Evolutionary conservation across 306 rosid species (phyloP), one percentile per base, ranked within the genome.

Genomic region (Oxytropis ochrocephala): DNA sequence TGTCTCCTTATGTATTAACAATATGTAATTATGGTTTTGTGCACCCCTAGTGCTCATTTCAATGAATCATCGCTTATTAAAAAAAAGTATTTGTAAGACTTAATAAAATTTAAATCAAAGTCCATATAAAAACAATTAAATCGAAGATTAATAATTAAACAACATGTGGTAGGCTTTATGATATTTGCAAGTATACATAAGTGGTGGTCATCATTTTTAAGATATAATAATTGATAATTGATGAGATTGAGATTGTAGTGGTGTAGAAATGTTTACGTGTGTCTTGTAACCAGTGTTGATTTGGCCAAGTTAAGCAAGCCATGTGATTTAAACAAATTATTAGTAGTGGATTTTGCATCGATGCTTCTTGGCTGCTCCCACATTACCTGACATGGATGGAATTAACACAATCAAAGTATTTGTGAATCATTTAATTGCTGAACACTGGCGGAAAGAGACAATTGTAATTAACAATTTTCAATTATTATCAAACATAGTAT

Each of bases 241-340:
- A 14, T 59, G 47, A 59, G 47, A 57, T 13, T 8, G 30, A 11
- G 8, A 13, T 9, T 21, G 60, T 75, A 24, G 66, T 73, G 65
- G 65, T 12, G 12, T 27, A 4, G 12, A 64, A 42, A 0, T 53
- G 30, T 49, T 64, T 54, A n/a, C 44, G 43, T 8, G 19, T 13
- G 21, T 56, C n/a, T 5, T 53, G 27, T 50, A 68, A 41, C 13
- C 8, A 41, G 4, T 27, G 7, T 33, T 69, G 10, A 16, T 70
- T 62, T 33, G 46, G 67, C 17, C 10, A 44, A 6, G 21, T 51
- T 12, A 52, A 81, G 68, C 87, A 67, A 11, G 51, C 75, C 91
- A 86, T 79, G 88, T 86, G 86, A 60, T 6, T 7, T 33, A 12
- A 67, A 53, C 78, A 52, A 69, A 73, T 73, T 53, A 73, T 73